Conservation (phyloP, 1,139 yeast genomes). For the Lodderomyces elongisporus region DNA sequence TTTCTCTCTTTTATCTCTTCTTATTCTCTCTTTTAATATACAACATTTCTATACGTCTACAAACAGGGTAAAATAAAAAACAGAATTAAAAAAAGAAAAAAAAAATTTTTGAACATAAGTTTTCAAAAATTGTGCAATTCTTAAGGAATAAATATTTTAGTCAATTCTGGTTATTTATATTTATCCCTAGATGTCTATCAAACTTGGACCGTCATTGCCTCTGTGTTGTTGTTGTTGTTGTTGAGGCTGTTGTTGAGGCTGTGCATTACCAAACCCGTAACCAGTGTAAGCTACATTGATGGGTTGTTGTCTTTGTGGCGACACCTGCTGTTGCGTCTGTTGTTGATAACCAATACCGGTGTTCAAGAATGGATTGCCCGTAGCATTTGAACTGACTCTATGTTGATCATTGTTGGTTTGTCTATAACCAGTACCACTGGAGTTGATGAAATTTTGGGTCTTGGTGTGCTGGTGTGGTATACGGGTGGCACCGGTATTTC, state of each 20-base stretch:
- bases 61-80: too few species aligned
- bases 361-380: conserved; percentile 71
- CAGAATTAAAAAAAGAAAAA: neutral
- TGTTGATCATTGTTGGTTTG: conserved; percentile 37
- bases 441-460: conserved; percentile 73
- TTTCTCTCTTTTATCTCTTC: too few species aligned
- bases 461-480: conserved; percentile 92
- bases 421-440: conserved; percentile 80
- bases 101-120: too few species aligned
- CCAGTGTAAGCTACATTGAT: conserved; percentile 63
- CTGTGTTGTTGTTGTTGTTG: conserved; percentile 28
- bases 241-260: conserved; percentile 31
- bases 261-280: conserved; percentile 84
- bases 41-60: too few species aligned
- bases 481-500: conserved; percentile 86
- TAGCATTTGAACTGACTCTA: conserved; percentile 38
- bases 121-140: too few species aligned
- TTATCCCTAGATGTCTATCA: conserved; percentile 43
- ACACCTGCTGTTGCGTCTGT: conserved; percentile 37
- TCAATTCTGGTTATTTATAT: too few species aligned
- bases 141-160: too few species aligned
- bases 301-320: conserved; percentile 13
- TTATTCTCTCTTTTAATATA: neutral
- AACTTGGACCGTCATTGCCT: conserved; percentile 40
- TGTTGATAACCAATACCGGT: conserved; percentile 73